phyloP scores from a whole-genome alignment of 1,284 basidiomycete species.

The Sporisorium graminicola region DNA sequence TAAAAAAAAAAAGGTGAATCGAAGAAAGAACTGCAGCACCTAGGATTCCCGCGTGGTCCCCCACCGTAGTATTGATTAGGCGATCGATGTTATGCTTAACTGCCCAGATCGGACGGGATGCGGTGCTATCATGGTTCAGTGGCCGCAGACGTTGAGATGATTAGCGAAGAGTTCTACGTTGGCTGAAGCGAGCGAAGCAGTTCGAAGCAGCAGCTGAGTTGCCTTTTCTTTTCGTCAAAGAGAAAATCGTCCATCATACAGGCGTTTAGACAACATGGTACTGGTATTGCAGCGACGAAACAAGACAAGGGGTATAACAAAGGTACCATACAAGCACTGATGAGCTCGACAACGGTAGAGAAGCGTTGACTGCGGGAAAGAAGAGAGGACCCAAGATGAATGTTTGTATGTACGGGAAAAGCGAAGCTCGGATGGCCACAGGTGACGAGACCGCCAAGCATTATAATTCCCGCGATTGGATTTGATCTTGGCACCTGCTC shows the following conservation, averaged over 20 bases:
- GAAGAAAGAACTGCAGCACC: conserved; percentile 78
- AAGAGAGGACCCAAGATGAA: background rate
- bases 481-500: conserved; percentile 46
- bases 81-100: conserved; percentile 83
- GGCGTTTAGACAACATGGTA: background rate
- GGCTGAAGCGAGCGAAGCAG: background rate
- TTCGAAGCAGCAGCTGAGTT: background rate
- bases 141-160: conserved; percentile 75
- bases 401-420: conserved; percentile 53
- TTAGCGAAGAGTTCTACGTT: too few species aligned
- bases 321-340: too few species aligned
- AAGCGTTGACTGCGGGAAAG: background rate
- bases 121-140: conserved; percentile 83
- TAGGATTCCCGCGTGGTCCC: conserved; percentile 85
- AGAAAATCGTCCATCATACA: background rate
- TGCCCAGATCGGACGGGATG: conserved; percentile 84
- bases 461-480: conserved; percentile 45
- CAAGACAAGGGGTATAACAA: background rate
- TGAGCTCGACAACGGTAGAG: too few species aligned
- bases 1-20: conserved; percentile 68
- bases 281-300: background rate
- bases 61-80: conserved; percentile 85
- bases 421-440: conserved; percentile 51
- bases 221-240: background rate
- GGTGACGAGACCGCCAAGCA: conserved; percentile 43